phyloP scores from a whole-genome alignment of 2,329 filamentous ascomycete genomes.

The Aspergillus amoenus region DNA sequence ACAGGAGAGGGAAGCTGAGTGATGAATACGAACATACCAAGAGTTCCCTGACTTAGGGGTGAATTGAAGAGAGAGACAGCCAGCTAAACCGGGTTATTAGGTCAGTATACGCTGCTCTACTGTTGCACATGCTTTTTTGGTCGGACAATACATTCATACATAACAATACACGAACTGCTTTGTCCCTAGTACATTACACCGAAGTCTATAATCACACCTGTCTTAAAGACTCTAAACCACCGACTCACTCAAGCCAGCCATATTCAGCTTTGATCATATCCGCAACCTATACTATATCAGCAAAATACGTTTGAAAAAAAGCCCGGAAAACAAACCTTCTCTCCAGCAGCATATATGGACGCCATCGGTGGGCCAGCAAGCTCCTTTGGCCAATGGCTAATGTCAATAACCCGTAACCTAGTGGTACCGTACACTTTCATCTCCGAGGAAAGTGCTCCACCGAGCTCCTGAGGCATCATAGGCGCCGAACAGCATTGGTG shows the following conservation, averaged over 20 bases:
- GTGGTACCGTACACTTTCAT: neutral
- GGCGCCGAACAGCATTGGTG: neutral
- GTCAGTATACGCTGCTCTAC: no score
- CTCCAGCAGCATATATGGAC: neutral
- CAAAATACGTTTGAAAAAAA: neutral
- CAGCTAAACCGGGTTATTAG: no score
- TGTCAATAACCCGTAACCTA: neutral
- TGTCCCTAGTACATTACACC: neutral
- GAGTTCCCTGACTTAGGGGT: no score
- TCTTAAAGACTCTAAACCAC: neutral
- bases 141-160: no score
- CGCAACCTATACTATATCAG: neutral
- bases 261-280: constrained; percentile 1
- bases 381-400: neutral
- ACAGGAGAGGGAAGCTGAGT: neutral
- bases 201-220: neutral
- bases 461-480: neutral
- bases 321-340: neutral
- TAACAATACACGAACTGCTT: no score
- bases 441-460: neutral
- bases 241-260: neutral
- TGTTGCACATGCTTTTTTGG: no score
- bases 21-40: no score
- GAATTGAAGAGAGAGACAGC: no score
- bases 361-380: neutral